phyloP scores from a whole-genome alignment of 768 basidiomycete genomes.

The Pleurotus cornucopiae region DNA sequence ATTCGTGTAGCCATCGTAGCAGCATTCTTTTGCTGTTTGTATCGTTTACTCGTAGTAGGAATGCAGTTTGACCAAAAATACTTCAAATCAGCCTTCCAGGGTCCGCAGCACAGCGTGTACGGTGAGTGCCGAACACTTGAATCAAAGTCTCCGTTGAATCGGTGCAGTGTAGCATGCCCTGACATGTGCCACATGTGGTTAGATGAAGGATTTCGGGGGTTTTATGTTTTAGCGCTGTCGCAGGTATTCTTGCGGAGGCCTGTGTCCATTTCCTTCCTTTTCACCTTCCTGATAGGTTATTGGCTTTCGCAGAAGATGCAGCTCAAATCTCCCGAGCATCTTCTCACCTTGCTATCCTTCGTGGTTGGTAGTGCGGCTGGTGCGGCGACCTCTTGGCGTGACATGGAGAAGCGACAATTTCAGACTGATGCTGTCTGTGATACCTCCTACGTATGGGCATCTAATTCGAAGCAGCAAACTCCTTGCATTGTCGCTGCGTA shows the following conservation, averaged over 20 bases:
- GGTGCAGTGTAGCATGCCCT: slow-evolving; percentile 1
- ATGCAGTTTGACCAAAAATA: background rate
- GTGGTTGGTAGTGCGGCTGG: background rate
- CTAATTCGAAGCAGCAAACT: slow-evolving; percentile 9
- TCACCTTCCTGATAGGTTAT: background rate
- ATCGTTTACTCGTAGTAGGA: background rate
- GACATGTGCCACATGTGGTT: slow-evolving; percentile 6
- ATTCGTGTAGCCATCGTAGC: no score
- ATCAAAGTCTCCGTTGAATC: background rate
- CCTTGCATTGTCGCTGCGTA: slow-evolving; percentile 10
- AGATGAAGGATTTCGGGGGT: slow-evolving; percentile 7
- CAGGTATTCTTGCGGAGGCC: background rate
- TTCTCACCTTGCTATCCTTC: slow-evolving; percentile 5
- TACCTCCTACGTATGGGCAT: slow-evolving; percentile 5
- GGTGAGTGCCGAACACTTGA: background rate
- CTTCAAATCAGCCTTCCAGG: background rate
- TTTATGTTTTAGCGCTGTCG: slow-evolving; percentile 7
- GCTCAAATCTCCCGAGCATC: slow-evolving; percentile 2
- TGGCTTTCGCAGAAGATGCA: background rate
- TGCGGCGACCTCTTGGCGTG: background rate
- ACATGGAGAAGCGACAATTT: slow-evolving; percentile 7
- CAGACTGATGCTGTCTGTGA: slow-evolving; percentile 10
- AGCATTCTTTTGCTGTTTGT: background rate
- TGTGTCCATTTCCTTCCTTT: slow-evolving; percentile 1
- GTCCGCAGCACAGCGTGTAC: background rate